Conservation (phyloP, 2,329 filamentous ascomycete species). For the Aspergillus chevalieri region DNA sequence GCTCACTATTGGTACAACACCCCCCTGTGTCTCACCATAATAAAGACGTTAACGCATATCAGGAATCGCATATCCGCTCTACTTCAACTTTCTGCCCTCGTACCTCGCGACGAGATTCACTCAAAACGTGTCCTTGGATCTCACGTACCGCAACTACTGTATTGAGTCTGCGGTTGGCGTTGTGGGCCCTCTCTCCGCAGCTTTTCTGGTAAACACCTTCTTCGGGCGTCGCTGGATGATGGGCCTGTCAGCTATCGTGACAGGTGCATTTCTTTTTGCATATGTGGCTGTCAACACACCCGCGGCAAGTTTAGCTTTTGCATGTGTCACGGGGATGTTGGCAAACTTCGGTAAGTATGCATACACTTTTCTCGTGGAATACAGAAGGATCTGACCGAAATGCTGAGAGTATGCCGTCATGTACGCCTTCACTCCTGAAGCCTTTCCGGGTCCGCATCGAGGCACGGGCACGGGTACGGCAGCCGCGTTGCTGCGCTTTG, state of each 20-base stretch:
- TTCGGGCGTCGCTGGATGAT: constrained; percentile 43
- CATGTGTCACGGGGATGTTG: constrained; percentile 42
- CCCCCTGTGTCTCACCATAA: neutral
- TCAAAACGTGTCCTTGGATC: constrained; percentile 14
- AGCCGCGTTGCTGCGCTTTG: constrained; percentile 22
- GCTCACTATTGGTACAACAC: constrained; percentile 32
- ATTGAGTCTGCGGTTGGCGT: constrained; percentile 34
- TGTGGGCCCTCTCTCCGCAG: constrained; percentile 38
- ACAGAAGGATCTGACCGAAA: neutral
- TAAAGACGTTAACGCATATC: neutral
- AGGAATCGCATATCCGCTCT: constrained; percentile 41
- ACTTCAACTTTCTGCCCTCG: constrained; percentile 43
- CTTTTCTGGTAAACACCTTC: constrained; percentile 37
- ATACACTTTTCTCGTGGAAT: too few relatives aligned
- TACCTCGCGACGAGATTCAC: constrained; percentile 38
- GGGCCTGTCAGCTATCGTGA: constrained; percentile 39
- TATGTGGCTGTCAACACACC: constrained; percentile 39
- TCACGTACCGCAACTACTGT: constrained; percentile 22
- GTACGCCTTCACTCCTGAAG: constrained; percentile 24
- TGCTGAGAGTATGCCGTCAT: constrained; percentile 26
- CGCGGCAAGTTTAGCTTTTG: constrained; percentile 27
- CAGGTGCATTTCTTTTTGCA: constrained; percentile 43
- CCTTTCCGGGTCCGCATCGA: constrained; percentile 22
- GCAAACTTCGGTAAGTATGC: constrained; percentile 28
- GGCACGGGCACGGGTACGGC: constrained; percentile 27